phyloP scores from a whole-genome alignment of 2,329 filamentous ascomycete species.

The Aspergillus fijiensis region DNA sequence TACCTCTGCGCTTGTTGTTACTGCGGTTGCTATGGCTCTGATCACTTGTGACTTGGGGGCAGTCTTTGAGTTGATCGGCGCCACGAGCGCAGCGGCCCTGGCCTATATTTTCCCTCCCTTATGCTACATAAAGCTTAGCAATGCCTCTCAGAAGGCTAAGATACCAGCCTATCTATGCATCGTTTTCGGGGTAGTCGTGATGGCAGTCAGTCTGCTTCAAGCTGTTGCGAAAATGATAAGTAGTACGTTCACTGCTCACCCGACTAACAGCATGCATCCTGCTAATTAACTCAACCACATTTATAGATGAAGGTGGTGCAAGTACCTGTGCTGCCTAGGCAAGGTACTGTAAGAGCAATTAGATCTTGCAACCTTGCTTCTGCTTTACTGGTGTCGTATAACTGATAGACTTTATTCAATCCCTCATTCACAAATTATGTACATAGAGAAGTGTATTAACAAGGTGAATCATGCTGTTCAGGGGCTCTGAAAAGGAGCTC shows the following conservation, averaged over 20 bases:
- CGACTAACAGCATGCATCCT: neutral
- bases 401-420: conserved; percentile 13
- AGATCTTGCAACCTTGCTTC: neutral
- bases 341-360: neutral
- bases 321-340: conserved; percentile 30
- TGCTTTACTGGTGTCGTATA: neutral
- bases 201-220: conserved; percentile 76
- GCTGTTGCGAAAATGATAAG: conserved; percentile 66
- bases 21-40: conserved; percentile 73
- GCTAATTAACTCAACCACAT: conserved; percentile 13
- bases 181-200: conserved; percentile 74
- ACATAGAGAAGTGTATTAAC: conserved; percentile 10
- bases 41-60: conserved; percentile 90
- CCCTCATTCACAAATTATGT: neutral
- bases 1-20: conserved; percentile 76
- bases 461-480: neutral
- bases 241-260: conserved; percentile 31
- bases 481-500: neutral
- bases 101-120: conserved; percentile 94
- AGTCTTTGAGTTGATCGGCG: conserved; percentile 94
- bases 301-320: conserved; percentile 35
- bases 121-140: conserved; percentile 92
- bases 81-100: conserved; percentile 88
- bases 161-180: conserved; percentile 70
- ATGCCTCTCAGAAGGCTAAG: conserved; percentile 69